These are phyloP conservation scores for Taiozyma sp. DNA, from an alignment of 1,139 yeast genomes.

Conservation along the genomic window DNA sequence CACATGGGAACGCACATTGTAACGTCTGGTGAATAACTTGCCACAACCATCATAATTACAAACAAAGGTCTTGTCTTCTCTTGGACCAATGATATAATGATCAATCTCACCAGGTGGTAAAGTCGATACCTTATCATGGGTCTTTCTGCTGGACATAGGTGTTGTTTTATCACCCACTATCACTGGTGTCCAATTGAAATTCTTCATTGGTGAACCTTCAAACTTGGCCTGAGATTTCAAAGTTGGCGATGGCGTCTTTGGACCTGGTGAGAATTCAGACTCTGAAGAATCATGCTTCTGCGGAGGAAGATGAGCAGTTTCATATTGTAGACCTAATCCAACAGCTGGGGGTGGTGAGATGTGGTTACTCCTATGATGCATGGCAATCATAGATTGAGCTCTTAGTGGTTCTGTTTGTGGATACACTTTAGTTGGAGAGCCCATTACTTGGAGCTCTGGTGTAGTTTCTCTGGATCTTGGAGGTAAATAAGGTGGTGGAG, in stretches of 20 bases:
- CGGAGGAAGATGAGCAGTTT: neutral
- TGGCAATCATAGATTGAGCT: constrained; percentile 3
- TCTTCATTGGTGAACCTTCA: constrained; percentile 15
- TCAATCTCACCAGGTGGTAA: constrained; percentile 91
- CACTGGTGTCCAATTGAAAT: constrained; percentile 14
- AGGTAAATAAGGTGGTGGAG: constrained; percentile 1
- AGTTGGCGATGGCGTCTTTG: constrained; percentile 34
- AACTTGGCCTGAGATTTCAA: constrained; percentile 28
- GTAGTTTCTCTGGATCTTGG: constrained; percentile 10
- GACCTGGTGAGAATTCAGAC: constrained; percentile 12
- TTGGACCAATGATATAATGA: constrained; percentile 77
- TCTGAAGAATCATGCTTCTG: constrained; percentile 4
- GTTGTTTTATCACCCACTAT: constrained; percentile 9
- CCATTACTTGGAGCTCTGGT: constrained; percentile 6
- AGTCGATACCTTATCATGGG: constrained; percentile 49
- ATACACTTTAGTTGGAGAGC: constrained; percentile 1
- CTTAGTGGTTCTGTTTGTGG: neutral
- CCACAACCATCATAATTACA: constrained; percentile 82
- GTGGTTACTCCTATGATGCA: neutral
- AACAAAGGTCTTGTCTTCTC: constrained; percentile 58
- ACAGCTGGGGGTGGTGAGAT: constrained; percentile 10
- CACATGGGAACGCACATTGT: constrained; percentile 94
- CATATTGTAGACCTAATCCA: constrained; percentile 5
- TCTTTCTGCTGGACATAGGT: constrained; percentile 19
- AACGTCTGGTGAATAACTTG: constrained; percentile 80